These are phyloP conservation scores for Boletus vinaceobasis DNA, from an alignment of 768 basidiomycete genomes.

Conservation along the genomic window DNA sequence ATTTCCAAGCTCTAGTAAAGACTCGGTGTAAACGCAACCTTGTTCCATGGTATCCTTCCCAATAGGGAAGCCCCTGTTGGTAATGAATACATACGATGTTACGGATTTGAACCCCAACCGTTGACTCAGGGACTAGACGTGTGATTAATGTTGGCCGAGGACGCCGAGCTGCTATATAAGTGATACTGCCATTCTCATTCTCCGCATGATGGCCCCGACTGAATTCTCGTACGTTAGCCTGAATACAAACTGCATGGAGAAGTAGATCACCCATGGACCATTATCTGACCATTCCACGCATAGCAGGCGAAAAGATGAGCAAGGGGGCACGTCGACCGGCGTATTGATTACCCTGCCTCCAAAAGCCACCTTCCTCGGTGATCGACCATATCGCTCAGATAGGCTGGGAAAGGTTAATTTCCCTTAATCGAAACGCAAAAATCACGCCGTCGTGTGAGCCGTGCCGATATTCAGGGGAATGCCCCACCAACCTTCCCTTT, in stretches of 20 bases:
- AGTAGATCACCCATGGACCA: too few species aligned
- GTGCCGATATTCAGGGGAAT: not conserved
- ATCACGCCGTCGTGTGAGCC: not conserved
- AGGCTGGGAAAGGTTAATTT: not conserved
- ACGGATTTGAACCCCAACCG: not conserved
- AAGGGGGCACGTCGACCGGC: not conserved
- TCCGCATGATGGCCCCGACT: not conserved
- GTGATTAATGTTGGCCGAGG: not conserved
- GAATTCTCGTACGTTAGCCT: not conserved
- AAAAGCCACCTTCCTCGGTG: not conserved
- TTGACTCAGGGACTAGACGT: not conserved
- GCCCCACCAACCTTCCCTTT: not conserved
- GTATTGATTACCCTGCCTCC: too few species aligned
- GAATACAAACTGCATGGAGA: too few species aligned
- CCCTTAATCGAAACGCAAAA: not conserved
- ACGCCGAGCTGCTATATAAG: too few species aligned
- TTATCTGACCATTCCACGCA: not conserved
- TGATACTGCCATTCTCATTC: not conserved
- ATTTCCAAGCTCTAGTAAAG: slow-evolving; percentile 1
- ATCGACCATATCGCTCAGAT: not conserved
- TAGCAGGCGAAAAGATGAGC: too few species aligned
- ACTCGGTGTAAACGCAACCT: slow-evolving; percentile 1
- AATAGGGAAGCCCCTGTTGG: not conserved
- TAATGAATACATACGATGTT: not conserved
- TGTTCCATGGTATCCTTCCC: not conserved